Evolutionary conservation across 257 asterid species (phyloP), one percentile per base, ranked within the genome.

Genomic region (Eustoma russellianum): DNA sequence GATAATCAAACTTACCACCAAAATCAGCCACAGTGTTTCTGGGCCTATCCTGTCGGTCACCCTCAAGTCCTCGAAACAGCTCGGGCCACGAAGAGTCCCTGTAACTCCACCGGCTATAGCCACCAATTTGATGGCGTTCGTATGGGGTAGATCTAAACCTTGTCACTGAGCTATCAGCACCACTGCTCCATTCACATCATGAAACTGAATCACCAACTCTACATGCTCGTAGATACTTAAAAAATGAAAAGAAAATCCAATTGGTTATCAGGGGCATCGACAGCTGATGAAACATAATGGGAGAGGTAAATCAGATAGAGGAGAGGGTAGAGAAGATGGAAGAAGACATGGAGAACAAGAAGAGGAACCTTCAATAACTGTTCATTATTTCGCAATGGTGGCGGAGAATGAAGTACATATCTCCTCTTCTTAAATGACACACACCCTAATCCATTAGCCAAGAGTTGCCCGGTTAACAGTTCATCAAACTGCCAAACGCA

Each of bases 391-490:
- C 48, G 55, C 30, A 4, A 24, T 2, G 30, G 2, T 34, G 53
- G 19, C 17, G 75, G 69, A 61, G 87, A 71, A 41, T 65, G 78
- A 59, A 69, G 72, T 53, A 71, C 54, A 48, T 65, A 74, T 49
- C 88, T 79, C 64, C 87, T 70, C 66, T 84, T 83, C 79, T 81
- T 87, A 62, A 73, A 56, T 5, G 85, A 93, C 17, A 81, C 76
- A 30, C 49, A 67, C 56, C 76, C 86, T 3, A 61, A 60, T 67
- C 73, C 78, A 12, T 74, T 70, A 55, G 82, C 60, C 49, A 72
- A 59, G 44, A 57, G 30, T 24, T 24, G 30, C 30, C 30, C 30
- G 3, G 30, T 24, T 24, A 24, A 53, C 52, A 63, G 57, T 28
- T 63, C 76, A 64, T 73, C 77, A 3, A 78, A 52, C 89, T 83